These are phyloP conservation scores for Fusarium poae DNA, from an alignment of 2,329 filamentous ascomycete species.

Conservation along the genomic window DNA sequence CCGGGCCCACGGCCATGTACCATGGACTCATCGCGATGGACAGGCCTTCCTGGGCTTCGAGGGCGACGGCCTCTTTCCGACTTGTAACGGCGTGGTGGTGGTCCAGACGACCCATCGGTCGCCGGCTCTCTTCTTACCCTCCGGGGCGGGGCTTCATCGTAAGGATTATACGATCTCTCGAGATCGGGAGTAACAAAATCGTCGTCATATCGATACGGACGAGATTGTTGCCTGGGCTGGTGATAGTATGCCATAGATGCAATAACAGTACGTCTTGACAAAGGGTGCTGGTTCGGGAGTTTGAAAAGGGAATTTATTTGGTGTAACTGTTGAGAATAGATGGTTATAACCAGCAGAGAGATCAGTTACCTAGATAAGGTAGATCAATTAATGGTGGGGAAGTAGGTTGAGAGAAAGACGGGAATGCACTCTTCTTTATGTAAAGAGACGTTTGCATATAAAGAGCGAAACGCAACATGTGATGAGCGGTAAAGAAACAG, in stretches of 20 bases:
- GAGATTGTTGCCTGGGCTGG: conserved; percentile 44
- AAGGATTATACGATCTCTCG: conserved; percentile 39
- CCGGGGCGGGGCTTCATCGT: conserved; percentile 32
- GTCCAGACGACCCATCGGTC: conserved; percentile 21
- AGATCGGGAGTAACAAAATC: conserved; percentile 42
- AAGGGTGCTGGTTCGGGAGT: not conserved
- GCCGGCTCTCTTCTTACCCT: conserved; percentile 24
- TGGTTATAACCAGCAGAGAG: conserved; percentile 4
- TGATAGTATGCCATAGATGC: conserved; percentile 46
- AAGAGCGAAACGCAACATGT: conserved; percentile 18
- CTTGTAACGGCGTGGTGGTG: conserved; percentile 44
- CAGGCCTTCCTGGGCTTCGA: conserved; percentile 34
- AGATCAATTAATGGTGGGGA: conserved; percentile 24
- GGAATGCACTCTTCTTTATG: conserved; percentile 43
- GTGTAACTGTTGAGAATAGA: conserved; percentile 3
- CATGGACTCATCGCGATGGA: conserved; percentile 34
- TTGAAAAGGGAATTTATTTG: not conserved
- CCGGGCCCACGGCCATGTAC: conserved; percentile 22
- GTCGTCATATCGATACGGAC: conserved; percentile 45
- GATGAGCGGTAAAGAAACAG: conserved; percentile 25
- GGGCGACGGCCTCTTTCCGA: conserved; percentile 41
- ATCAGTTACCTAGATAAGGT: conserved; percentile 9
- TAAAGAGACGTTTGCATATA: conserved; percentile 14
- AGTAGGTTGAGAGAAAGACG: conserved; percentile 9
- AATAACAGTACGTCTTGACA: conserved; percentile 1